Conservation (phyloP, 1,284 basidiomycete species). For the Malassezia globosa region DNA sequence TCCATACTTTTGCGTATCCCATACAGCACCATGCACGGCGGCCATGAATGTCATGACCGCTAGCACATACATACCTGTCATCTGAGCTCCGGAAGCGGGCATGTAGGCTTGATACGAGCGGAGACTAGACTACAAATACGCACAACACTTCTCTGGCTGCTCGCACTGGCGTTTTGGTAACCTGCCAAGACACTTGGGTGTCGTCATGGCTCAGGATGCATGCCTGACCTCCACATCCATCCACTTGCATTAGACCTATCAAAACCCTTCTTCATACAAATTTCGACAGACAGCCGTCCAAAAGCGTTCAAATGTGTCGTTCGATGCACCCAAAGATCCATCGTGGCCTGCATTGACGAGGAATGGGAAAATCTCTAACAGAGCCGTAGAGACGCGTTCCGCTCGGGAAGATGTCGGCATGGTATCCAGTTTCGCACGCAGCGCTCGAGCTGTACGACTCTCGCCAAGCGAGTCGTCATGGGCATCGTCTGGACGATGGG, state of each 20-base stretch:
- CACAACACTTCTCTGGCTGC: no score
- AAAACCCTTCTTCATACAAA: constrained; percentile 35
- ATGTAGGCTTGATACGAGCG: no score
- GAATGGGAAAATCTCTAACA: constrained; percentile 15
- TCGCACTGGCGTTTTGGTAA: no score
- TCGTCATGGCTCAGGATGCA: no score
- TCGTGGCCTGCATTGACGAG: constrained; percentile 7
- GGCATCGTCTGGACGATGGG: background rate
- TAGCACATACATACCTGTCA: background rate
- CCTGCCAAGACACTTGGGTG: no score
- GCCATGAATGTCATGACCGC: background rate
- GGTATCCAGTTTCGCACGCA: background rate
- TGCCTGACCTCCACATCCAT: no score
- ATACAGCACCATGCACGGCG: background rate
- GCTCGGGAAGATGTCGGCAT: background rate
- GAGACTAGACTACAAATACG: constrained; percentile 16
- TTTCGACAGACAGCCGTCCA: constrained; percentile 43
- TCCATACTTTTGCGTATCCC: constrained; percentile 3
- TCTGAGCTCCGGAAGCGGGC: no score
- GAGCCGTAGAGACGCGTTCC: background rate
- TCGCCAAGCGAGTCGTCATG: background rate
- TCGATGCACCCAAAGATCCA: constrained; percentile 14
- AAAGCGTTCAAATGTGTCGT: constrained; percentile 28
- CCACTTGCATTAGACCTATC: no score
- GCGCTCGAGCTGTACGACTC: constrained; percentile 1